Evolutionary conservation across 169 alveolate genomes (phyloP), one percentile per base, ranked within the genome.

Genomic region (Eimeria falciformis): DNA sequence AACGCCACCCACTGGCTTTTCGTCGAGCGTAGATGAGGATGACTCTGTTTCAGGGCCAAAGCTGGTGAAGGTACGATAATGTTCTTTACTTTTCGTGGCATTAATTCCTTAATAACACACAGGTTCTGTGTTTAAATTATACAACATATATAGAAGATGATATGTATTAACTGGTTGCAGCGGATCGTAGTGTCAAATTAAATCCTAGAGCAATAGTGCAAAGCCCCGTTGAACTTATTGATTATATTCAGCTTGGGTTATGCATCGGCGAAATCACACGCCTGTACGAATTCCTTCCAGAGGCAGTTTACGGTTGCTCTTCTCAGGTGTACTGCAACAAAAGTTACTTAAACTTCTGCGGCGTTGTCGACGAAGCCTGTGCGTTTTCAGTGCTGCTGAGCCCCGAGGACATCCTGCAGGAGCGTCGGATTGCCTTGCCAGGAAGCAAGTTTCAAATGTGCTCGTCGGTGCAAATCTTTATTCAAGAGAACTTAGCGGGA

Each of bases 361-460:
- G 87, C 2, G 87, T 78, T 1, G 66, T 78, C 23, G 87, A 78
- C 17, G 87, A 78, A 33, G 87, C 50, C 1, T 78, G 87, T 27
- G 87, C 87, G 0, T 78, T 78, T 25, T 78, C 87, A 5, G 87
- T 78, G 56, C 40, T 25, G 87, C 43, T 78, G 37, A 47, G 18
- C n/a, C 25, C 55, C 25, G 87, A 78, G 71, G 87, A 78, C 18
- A 68, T 78, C 7, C 17, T 23, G 47, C 7, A 37, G 12, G 87
- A 55, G 40, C 43, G 87, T 25, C 43, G 87, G 3, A 27, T 78
- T 25, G 46, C 87, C 17, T n/a, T 78, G 17, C 87, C 87, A 1
- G 87, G 87, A 12, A 78, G 71, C 87, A 78, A 78, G 29, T 78
- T 78, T 33, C 69, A 78, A 7, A 78, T 78, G 87, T 78, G 87